These are phyloP conservation scores for Solanum verrucosum DNA, from an alignment of 257 asterid genomes.

Conservation along the genomic window DNA sequence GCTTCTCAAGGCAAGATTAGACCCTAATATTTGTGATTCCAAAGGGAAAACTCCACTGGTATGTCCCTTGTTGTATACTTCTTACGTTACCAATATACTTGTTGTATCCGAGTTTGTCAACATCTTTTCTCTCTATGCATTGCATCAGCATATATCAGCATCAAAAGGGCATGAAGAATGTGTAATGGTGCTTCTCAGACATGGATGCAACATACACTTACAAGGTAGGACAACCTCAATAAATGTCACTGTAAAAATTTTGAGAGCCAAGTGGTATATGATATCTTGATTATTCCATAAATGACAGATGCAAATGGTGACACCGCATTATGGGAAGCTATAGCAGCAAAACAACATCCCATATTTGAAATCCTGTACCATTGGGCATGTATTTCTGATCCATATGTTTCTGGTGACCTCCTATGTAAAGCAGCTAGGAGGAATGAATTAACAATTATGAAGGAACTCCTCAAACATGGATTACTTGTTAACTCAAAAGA, in stretches of 20 bases:
- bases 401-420: conserved; percentile 71
- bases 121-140: not conserved
- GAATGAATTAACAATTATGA: conserved; percentile 43
- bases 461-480: conserved; percentile 62
- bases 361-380: conserved; percentile 64
- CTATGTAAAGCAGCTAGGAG: conserved; percentile 63
- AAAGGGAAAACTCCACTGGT: conserved; percentile 84
- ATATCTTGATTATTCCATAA: not conserved
- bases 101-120: not conserved
- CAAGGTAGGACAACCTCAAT: conserved; percentile 26
- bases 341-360: conserved; percentile 55
- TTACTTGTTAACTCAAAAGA: conserved; percentile 64
- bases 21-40: conserved; percentile 76
- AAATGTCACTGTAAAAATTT: not conserved
- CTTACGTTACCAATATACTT: too few relatives aligned
- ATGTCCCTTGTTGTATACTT: not conserved
- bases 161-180: conserved; percentile 82
- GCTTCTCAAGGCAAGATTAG: conserved; percentile 77
- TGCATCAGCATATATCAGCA: conserved; percentile 76
- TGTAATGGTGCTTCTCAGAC: conserved; percentile 73
- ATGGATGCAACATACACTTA: conserved; percentile 64
- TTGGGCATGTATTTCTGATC: conserved; percentile 79
- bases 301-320: conserved; percentile 57
- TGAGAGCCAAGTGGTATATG: not conserved
- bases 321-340: conserved; percentile 83